Evolutionary conservation across 495 filamentous ascomycete species (phyloP), one percentile per base, ranked within the genome.

Genomic region (Penicillium silybi): DNA sequence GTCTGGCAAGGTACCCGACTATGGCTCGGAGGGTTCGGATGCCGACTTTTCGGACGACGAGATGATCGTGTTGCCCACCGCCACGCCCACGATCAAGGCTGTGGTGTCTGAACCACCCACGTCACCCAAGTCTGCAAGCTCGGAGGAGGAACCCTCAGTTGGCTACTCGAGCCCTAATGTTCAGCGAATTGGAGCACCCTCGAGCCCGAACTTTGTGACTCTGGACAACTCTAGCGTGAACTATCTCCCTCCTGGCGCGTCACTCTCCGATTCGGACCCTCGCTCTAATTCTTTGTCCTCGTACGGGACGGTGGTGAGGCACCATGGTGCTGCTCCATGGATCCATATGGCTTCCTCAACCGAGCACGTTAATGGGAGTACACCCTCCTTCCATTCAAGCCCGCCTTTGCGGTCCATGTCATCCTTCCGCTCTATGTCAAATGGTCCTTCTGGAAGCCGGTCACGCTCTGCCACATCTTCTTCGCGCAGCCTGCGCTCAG

Each of bases 271-370:
- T 15, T 67, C 71, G 2, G 67, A 63, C 6, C 67, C 66, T 0
- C 66, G 72, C 16, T 69, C 69, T 0, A 73, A 75, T 42, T 79
- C 77, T 1, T 49, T 79, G 6, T 76, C 72, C 0, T 80, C 77
- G 1, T 59, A 68, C n/a, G 76, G 76, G 20, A 81, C 78, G 5
- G 77, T 77, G 23, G 74, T 67, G 41, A 60, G 69, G 57, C 69
- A 72, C 50, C 52, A 56, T 27, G 67, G 66, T 16, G 68, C 63
- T 15, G 58, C 63, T 16, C 68, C 60, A 18, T 77, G 71, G 71
- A 68, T 68, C 4, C 62, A 64, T 47, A 57, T 62, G 26, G 63
- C 64, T 18, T 71, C 70, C 8, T 70, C 73, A 32, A 32, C 29
- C 3, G 70, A 73, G 17, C 65, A 62, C 38, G 57, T 59, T 23